These are phyloP conservation scores for Mucor circinelloides DNA, from an alignment of 371 early-diverging fungal species.

Conservation along the genomic window DNA sequence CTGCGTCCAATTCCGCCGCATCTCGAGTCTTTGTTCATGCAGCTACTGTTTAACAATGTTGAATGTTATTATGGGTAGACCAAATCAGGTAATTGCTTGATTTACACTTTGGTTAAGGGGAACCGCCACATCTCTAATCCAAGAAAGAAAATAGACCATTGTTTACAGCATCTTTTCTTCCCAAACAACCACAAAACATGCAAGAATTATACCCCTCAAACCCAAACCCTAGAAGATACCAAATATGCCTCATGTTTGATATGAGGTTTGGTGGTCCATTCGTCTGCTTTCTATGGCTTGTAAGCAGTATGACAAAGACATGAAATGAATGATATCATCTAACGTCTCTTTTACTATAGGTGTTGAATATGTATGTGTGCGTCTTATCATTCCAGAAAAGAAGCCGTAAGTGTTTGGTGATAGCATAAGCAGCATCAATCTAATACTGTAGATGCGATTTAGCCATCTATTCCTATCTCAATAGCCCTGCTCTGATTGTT, in stretches of 20 bases:
- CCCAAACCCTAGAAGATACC: neutral
- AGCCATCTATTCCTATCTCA: constrained; percentile 45
- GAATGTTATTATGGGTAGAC: neutral
- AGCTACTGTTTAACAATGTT: neutral
- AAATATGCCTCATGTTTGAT: constrained; percentile 1
- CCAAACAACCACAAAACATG: neutral
- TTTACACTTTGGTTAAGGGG: neutral
- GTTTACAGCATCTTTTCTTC: neutral
- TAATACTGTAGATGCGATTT: neutral
- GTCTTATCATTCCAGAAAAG: constrained; percentile 10
- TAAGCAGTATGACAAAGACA: neutral
- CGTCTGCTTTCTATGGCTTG: constrained; percentile 11
- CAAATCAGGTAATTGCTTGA: neutral
- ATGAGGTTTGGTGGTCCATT: constrained; percentile 6
- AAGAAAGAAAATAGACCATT: neutral
- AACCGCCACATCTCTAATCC: neutral
- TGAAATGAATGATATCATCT: neutral
- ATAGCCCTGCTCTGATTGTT: constrained; percentile 25
- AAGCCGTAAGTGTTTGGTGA: constrained; percentile 7
- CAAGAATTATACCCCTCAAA: constrained; percentile 1
- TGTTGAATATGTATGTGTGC: constrained; percentile 5
- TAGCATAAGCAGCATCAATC: neutral
- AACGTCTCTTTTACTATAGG: neutral
- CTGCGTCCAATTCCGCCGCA: too few relatives aligned
- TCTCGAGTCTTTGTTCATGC: too few relatives aligned